Evolutionary conservation across 225 moss, liverwort and hornwort genomes (phyloP), one percentile per base, ranked within the genome.

Genomic region (Neckera pumila): DNA sequence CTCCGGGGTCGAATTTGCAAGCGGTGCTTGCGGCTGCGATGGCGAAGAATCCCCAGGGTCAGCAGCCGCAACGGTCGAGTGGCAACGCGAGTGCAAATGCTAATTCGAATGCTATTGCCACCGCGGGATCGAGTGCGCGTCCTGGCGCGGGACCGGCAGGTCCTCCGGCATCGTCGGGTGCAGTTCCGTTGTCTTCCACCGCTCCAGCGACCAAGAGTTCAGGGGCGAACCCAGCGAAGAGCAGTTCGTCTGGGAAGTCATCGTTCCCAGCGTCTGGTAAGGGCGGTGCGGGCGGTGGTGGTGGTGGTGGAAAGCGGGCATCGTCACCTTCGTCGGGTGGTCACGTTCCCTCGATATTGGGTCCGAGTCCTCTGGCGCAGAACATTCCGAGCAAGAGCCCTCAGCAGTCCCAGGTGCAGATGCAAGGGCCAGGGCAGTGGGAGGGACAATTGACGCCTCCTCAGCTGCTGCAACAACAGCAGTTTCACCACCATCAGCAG

Each of bases 21-120:
- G 94, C 91, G 47, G 93, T 95, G 62, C 94, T 98, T 65, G 96
- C 95, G 78, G 96, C 95, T 73, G 95, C 95, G 31, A 94, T 96
- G 88, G 94, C 95, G 42, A 97, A 95, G 86, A 95, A 70, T 77
- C 5, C 89, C 5, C 93, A 89, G 86, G 80, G 85, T 21, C 95
- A 95, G 76, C 91, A 87, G 81, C 6, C 85, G 10, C 93, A 88
- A 14, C 95, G 95, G 31, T 22, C 89, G 20, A 82, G 62, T 19
- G 88, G 47, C 53, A 83, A 69, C 23, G 83, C 60, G 43, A 59
- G 43, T 42, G 20, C 27, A 0, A 86, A 47, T 60, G 45, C 38
- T 5, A 79, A 16, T 73, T 62, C 82, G 49, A 82, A 5, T n/a
- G 86, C 71, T 15, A 60, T 33, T 61, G 75, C 58, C 21, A 88